Conservation (phyloP, 768 basidiomycete species). For the Strobilomyces dryophilus region DNA sequence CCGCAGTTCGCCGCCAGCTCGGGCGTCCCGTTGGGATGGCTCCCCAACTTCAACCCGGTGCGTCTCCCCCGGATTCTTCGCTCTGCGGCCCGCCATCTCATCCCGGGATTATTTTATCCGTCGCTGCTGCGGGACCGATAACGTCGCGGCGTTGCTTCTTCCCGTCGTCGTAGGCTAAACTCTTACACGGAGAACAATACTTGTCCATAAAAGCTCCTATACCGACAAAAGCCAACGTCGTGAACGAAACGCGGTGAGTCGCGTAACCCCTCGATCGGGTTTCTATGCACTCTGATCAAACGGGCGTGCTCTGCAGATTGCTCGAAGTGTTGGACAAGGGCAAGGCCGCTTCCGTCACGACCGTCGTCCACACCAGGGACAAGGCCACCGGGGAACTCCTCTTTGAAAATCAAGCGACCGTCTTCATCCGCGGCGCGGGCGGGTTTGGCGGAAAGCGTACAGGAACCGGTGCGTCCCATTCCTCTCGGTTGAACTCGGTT, state of each 20-base stretch:
- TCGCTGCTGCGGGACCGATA: background rate
- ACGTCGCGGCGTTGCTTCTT: background rate
- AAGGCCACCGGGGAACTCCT: conserved; percentile 71
- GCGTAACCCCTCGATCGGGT: background rate
- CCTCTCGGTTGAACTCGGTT: conserved; percentile 2
- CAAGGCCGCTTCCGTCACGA: conserved; percentile 89
- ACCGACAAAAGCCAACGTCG: conserved; percentile 77
- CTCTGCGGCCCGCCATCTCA: background rate
- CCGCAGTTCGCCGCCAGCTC: conserved; percentile 81
- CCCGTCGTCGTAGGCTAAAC: conserved; percentile 60
- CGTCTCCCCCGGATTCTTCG: conserved; percentile 22
- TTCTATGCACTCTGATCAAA: conserved; percentile 8
- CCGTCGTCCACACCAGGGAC: conserved; percentile 75
- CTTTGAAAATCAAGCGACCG: conserved; percentile 87
- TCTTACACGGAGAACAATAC: conserved; percentile 98
- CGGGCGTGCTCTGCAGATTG: conserved; percentile 43
- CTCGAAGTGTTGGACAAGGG: conserved; percentile 86
- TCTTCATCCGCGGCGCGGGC: conserved; percentile 92
- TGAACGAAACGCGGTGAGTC: conserved; percentile 63
- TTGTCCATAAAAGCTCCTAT: conserved; percentile 82
- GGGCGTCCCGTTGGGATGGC: conserved; percentile 70
- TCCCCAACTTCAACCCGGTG: conserved; percentile 94
- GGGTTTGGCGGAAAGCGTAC: conserved; percentile 90
- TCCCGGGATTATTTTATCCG: background rate
- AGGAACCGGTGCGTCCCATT: conserved; percentile 58